A percentile compares a stretch with the other conserved stretches of the same genome.
Conservation (phyloP, 1,284 basidiomycete species). For the Leccinum fuscescens region DNA sequence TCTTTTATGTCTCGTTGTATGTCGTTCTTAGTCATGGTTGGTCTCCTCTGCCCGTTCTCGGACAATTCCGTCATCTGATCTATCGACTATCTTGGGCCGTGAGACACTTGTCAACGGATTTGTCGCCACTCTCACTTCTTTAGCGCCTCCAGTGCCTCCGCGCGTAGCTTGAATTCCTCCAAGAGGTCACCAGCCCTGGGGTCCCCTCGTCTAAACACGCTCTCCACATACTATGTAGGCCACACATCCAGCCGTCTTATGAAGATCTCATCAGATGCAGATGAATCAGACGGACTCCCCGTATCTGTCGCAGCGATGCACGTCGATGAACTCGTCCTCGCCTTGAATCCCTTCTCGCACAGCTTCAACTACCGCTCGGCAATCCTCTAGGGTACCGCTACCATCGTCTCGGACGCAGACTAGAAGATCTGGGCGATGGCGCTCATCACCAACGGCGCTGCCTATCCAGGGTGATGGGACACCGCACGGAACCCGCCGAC, state of each 20-base stretch:
- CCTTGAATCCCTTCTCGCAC: constrained; percentile 26
- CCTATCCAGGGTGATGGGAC: constrained; percentile 27
- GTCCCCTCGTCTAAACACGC: neutral
- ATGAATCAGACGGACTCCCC: constrained; percentile 10
- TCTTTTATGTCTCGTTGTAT: no score
- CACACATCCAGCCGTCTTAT: constrained; percentile 29
- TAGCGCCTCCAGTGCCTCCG: no score
- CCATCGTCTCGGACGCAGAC: constrained; percentile 14
- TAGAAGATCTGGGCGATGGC: constrained; percentile 28
- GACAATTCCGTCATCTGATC: no score
- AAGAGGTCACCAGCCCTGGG: neutral
- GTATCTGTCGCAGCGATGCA: constrained; percentile 28
- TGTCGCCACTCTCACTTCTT: no score
- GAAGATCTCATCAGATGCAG: constrained; percentile 15
- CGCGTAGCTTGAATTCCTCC: no score
- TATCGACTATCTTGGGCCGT: no score
- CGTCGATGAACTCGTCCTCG: constrained; percentile 25
- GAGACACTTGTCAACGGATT: no score
- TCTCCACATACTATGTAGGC: constrained; percentile 13
- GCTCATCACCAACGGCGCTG: constrained; percentile 23
- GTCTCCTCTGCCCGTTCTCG: no score
- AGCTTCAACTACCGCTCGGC: constrained; percentile 31
- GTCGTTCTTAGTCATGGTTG: no score
- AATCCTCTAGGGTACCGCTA: constrained; percentile 22
- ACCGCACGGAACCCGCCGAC: constrained; percentile 24